These are phyloP conservation scores for Calocybe gangraenosa DNA, from an alignment of 768 basidiomycete species.

Conservation along the genomic window DNA sequence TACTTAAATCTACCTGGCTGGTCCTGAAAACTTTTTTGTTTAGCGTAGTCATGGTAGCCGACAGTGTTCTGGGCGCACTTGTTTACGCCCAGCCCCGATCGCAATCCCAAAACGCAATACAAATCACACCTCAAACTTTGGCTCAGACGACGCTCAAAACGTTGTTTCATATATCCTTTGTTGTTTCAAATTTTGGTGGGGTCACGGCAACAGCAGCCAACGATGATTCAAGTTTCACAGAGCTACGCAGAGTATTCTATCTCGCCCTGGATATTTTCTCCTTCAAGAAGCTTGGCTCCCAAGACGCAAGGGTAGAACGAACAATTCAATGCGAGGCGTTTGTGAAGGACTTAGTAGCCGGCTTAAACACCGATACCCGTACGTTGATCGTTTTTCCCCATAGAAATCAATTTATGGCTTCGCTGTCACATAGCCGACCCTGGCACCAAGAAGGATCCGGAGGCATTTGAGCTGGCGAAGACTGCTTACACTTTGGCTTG, in stretches of 20 bases:
- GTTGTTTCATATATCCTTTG: constrained; percentile 67
- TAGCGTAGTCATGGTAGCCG: constrained; percentile 62
- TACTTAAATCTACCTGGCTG: constrained; percentile 55
- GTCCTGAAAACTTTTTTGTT: constrained; percentile 77
- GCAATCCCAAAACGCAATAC: constrained; percentile 10
- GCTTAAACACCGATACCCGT: constrained; percentile 12
- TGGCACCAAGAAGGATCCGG: not conserved
- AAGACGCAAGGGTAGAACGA: constrained; percentile 20
- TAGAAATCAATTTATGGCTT: not conserved
- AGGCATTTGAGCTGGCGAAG: constrained; percentile 30
- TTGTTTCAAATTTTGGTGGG: constrained; percentile 79
- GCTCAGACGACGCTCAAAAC: constrained; percentile 52
- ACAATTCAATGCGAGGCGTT: constrained; percentile 27
- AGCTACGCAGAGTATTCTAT: constrained; percentile 74
- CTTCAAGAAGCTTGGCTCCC: constrained; percentile 21
- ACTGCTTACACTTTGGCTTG: constrained; percentile 66
- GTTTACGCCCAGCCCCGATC: constrained; percentile 45
- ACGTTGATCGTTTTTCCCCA: constrained; percentile 2
- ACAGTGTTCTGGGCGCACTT: constrained; percentile 52
- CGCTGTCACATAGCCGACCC: constrained; percentile 6
- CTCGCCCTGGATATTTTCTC: constrained; percentile 72
- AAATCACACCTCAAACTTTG: constrained; percentile 28
- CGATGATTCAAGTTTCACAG: constrained; percentile 53
- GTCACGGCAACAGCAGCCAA: constrained; percentile 42
- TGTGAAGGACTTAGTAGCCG: constrained; percentile 20